Percentiles rank a stretch among this genome's conserved stretches.
Conservation (phyloP, 179 eudicot genomes). For the Beta corolliflora region DNA sequence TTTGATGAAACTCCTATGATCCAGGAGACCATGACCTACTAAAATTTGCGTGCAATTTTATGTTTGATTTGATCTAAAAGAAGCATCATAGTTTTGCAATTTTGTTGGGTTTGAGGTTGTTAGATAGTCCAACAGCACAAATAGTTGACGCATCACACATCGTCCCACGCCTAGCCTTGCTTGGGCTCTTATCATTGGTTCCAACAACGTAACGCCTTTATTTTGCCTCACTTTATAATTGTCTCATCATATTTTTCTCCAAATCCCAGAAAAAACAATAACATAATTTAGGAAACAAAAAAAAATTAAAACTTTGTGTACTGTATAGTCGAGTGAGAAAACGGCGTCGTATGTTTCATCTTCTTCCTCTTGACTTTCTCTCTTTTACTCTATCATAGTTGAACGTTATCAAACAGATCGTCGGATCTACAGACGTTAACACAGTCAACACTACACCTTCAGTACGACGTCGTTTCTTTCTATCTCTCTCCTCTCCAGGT, state of each 20-base stretch:
- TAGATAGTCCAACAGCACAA: too few relatives aligned
- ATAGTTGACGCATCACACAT: slow-evolving; percentile 21
- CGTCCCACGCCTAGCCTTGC: background rate
- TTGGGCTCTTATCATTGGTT: slow-evolving; percentile 14
- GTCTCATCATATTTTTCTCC: background rate
- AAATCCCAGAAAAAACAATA: background rate
- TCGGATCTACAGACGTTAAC: slow-evolving; percentile 8
- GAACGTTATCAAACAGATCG: slow-evolving; percentile 1
- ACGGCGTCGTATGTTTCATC: slow-evolving; percentile 32
- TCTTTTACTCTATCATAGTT: slow-evolving; percentile 1
- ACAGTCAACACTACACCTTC: background rate
- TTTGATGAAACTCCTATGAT: too few relatives aligned
- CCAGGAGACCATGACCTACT: too few relatives aligned
- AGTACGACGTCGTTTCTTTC: slow-evolving; percentile 1
- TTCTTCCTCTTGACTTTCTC: slow-evolving; percentile 9
- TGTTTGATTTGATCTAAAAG: too few relatives aligned
- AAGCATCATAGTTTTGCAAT: too few relatives aligned
- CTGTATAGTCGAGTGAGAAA: background rate
- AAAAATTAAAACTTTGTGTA: background rate
- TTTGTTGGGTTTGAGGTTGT: too few relatives aligned
- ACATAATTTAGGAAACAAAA: background rate
- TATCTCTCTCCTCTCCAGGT: background rate
- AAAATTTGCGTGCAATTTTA: too few relatives aligned
- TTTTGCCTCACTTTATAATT: background rate
- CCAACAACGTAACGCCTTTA: slow-evolving; percentile 27